Conservation (phyloP, 495 filamentous ascomycete species). For the Penicillium arizonense region DNA sequence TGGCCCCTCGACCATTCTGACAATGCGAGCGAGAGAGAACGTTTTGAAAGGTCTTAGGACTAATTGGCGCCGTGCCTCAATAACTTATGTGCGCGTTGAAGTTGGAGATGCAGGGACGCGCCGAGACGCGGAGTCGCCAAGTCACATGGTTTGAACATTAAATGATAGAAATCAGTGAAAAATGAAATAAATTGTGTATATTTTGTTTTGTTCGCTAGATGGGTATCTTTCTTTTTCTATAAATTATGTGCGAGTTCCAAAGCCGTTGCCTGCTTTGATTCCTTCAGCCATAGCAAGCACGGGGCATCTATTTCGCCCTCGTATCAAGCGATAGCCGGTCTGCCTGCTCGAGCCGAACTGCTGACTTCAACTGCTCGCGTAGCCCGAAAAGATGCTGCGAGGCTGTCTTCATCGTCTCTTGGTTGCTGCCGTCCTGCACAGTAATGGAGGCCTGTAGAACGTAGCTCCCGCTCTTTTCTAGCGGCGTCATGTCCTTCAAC, state of each 20-base stretch:
- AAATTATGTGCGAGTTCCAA: conserved; percentile 11
- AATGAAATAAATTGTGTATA: neutral
- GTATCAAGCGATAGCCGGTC: conserved; percentile 68
- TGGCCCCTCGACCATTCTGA: conserved; percentile 35
- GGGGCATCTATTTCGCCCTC: conserved; percentile 45
- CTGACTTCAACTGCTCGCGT: conserved; percentile 61
- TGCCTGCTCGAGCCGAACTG: conserved; percentile 60
- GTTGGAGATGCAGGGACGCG: conserved; percentile 20
- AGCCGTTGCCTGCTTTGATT: neutral
- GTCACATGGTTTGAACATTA: conserved; percentile 41
- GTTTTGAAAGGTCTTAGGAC: conserved; percentile 4
- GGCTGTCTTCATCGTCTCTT: conserved; percentile 54
- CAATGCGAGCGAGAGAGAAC: conserved; percentile 10
- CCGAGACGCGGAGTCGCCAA: conserved; percentile 36
- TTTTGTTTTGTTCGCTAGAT: neutral
- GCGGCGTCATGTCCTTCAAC: conserved; percentile 32
- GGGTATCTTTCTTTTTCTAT: conserved; percentile 24
- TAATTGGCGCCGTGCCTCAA: neutral
- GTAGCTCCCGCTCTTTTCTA: conserved; percentile 50
- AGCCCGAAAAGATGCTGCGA: conserved; percentile 58
- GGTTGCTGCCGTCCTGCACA: conserved; percentile 50
- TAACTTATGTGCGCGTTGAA: neutral
- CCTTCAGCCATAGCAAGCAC: too few species aligned
- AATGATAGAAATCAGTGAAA: neutral
- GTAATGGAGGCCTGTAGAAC: conserved; percentile 49